phyloP scores from a whole-genome alignment of 106 monocot species.

The Amphibolis antarctica region DNA sequence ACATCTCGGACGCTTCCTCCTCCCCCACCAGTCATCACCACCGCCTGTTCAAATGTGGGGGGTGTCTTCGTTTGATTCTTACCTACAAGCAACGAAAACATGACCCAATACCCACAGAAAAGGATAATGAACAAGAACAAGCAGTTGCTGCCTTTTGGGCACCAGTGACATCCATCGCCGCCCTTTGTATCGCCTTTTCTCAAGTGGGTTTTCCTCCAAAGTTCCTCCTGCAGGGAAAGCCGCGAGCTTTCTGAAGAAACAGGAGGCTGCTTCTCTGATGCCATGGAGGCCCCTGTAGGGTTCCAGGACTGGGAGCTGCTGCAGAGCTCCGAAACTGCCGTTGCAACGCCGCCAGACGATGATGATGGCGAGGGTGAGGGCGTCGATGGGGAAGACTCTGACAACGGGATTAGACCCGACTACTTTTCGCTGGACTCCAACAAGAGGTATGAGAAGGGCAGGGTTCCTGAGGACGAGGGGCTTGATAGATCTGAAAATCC shows the following conservation, averaged over 20 bases:
- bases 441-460: slow-evolving; percentile 1
- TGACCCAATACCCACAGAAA: too few species aligned
- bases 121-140: too few species aligned
- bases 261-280: neutral
- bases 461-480: slow-evolving; percentile 7
- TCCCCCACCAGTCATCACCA: neutral
- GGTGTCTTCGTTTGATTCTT: neutral
- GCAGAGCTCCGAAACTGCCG: neutral
- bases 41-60: neutral
- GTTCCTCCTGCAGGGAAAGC: too few species aligned
- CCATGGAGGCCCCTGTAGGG: neutral
- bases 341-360: neutral
- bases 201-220: neutral
- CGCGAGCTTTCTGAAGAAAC: neutral
- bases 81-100: too few species aligned
- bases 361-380: neutral
- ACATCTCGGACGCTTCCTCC: neutral
- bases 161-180: too few species aligned
- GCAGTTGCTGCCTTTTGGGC: too few species aligned
- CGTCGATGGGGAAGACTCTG: slow-evolving; percentile 6
- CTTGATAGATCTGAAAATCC: slow-evolving; percentile 11
- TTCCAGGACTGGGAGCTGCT: slow-evolving; percentile 2
- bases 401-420: slow-evolving; percentile 28
- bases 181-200: too few species aligned
- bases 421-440: slow-evolving; percentile 23